Conservation (phyloP, 208 protist genomes). For the Trypanosoma melophagium region DNA sequence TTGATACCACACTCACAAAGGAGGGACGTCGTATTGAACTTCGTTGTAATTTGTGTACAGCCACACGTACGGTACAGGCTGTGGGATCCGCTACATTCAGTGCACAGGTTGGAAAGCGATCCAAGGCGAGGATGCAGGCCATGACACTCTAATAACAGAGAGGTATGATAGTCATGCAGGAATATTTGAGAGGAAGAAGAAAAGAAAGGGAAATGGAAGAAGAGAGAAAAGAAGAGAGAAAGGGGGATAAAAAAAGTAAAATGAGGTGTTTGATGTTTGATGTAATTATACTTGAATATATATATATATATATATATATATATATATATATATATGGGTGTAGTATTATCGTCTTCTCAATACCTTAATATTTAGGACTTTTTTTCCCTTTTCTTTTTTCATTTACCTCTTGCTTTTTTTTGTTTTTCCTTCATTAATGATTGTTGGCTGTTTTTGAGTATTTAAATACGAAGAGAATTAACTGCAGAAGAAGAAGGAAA, state of each 20-base stretch:
- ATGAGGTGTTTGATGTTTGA: slow-evolving; percentile 16
- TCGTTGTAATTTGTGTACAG: slow-evolving; percentile 78
- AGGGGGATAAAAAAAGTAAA: neutral
- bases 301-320: neutral
- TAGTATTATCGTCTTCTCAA: neutral
- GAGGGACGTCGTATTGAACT: slow-evolving; percentile 71
- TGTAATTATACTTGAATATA: slow-evolving; percentile 18
- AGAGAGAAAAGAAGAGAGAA: slow-evolving; percentile 8
- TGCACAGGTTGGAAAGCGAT: slow-evolving; percentile 80
- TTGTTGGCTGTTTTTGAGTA: slow-evolving; percentile 2
- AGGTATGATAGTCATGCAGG: neutral
- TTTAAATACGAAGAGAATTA: no score
- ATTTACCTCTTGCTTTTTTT: neutral
- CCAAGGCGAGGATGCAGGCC: slow-evolving; percentile 53
- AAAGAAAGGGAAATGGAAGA: neutral
- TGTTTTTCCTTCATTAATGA: slow-evolving; percentile 9
- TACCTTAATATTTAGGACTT: neutral
- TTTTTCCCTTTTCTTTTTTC: neutral
- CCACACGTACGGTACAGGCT: slow-evolving; percentile 73
- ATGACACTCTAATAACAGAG: slow-evolving; percentile 43
- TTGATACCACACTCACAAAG: slow-evolving; percentile 87
- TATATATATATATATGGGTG: neutral
- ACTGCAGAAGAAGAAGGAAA: neutral
- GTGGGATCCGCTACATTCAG: slow-evolving; percentile 65
- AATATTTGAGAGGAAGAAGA: neutral